Conservation (phyloP, 495 filamentous ascomycete genomes). For the Hapsidospora chrysogenum region DNA sequence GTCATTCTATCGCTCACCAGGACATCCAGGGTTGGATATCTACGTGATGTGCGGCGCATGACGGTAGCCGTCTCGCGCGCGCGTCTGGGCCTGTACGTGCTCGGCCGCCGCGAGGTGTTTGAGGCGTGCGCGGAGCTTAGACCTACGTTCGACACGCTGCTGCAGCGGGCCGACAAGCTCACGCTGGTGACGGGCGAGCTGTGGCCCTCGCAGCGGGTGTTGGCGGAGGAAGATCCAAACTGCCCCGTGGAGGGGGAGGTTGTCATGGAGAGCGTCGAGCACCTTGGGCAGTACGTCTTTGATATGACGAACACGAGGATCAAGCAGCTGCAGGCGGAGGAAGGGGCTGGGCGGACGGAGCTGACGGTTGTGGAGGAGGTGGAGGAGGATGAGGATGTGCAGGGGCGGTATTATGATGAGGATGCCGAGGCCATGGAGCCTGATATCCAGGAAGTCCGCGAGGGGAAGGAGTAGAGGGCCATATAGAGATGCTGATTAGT, state of each 20-base stretch:
- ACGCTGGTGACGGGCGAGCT: constrained; percentile 70
- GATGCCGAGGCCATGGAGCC: constrained; percentile 10
- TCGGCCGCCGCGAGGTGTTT: constrained; percentile 81
- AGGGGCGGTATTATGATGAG: constrained; percentile 24
- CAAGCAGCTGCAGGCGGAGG: constrained; percentile 23
- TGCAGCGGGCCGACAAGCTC: constrained; percentile 64
- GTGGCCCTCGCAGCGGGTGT: constrained; percentile 49
- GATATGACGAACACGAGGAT: constrained; percentile 89
- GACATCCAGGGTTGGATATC: constrained; percentile 79
- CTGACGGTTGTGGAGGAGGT: constrained; percentile 10
- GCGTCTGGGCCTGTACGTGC: constrained; percentile 79
- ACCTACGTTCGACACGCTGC: constrained; percentile 59
- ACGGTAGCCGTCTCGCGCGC: constrained; percentile 95
- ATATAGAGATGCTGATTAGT: too few relatives aligned
- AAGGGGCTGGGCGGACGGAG: constrained; percentile 20
- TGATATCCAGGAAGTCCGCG: constrained; percentile 1
- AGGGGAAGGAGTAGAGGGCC: background rate
- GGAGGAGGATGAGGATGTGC: constrained; percentile 20
- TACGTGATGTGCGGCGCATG: constrained; percentile 82
- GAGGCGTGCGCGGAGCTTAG: constrained; percentile 76
- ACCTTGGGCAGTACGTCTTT: constrained; percentile 91
- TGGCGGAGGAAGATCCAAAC: constrained; percentile 40
- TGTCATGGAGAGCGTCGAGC: constrained; percentile 81
- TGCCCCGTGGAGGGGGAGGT: constrained; percentile 30
- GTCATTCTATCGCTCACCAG: constrained; percentile 84